These are phyloP conservation scores for Cytospora mali DNA, from an alignment of 2,329 filamentous ascomycete species.

Conservation along the genomic window DNA sequence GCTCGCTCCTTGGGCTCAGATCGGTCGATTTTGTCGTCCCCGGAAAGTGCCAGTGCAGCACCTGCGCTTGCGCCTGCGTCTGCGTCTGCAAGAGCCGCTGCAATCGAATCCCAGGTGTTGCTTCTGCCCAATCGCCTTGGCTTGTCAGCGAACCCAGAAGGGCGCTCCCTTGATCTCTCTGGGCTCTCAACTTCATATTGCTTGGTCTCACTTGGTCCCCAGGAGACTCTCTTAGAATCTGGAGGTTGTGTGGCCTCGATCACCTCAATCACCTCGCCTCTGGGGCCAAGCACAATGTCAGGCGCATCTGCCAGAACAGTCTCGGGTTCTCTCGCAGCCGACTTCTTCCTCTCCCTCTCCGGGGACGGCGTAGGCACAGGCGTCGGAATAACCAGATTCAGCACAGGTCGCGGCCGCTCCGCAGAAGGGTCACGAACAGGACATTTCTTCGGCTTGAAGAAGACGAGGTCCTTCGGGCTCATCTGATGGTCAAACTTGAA, in stretches of 20 bases:
- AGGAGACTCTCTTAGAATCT: conserved; percentile 59
- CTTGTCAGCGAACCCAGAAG: conserved; percentile 37
- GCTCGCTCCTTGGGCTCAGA: conserved; percentile 23
- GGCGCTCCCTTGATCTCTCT: conserved; percentile 43
- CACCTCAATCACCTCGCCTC: conserved; percentile 48
- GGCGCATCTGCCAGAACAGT: conserved; percentile 28
- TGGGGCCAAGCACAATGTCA: conserved; percentile 42
- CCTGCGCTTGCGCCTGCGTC: conserved; percentile 42
- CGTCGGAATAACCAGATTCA: conserved; percentile 65
- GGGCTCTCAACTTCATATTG: conserved; percentile 65
- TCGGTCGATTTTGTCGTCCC: conserved; percentile 6
- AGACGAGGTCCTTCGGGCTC: conserved; percentile 52
- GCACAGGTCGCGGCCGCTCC: conserved; percentile 57
- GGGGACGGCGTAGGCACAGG: conserved; percentile 55
- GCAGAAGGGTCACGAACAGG: conserved; percentile 53
- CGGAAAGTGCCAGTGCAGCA: conserved; percentile 34
- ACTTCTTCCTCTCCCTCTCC: conserved; percentile 41
- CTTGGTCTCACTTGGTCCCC: conserved; percentile 67
- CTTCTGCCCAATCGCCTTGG: conserved; percentile 33
- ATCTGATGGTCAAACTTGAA: conserved; percentile 63
- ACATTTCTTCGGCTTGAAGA: conserved; percentile 34
- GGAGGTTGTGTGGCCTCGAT: conserved; percentile 42
- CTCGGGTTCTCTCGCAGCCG: conserved; percentile 29
- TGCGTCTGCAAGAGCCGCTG: conserved; percentile 51
- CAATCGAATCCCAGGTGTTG: conserved; percentile 56